phyloP scores from a whole-genome alignment of 2,329 filamentous ascomycete genomes.

The Ploettnerulaceae sp. region DNA sequence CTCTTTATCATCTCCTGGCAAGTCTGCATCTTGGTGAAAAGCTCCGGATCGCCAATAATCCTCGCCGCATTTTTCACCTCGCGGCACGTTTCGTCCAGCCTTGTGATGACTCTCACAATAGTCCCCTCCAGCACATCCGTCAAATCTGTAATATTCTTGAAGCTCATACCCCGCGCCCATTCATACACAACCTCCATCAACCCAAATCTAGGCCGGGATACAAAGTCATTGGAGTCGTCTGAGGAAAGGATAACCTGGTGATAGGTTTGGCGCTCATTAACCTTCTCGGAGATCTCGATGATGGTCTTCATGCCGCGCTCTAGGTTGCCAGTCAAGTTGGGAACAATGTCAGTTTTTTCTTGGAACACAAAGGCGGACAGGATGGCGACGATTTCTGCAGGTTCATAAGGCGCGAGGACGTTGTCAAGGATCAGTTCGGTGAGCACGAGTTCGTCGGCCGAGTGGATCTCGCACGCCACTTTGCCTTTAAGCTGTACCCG shows the following conservation, averaged over 20 bases:
- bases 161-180: constrained; percentile 96
- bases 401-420: constrained; percentile 89
- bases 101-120: constrained; percentile 90
- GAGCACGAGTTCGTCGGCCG: constrained; percentile 90
- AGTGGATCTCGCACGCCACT: constrained; percentile 97
- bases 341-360: constrained; percentile 82
- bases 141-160: constrained; percentile 93
- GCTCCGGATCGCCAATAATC: constrained; percentile 86
- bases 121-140: constrained; percentile 97
- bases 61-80: constrained; percentile 97
- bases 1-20: constrained; percentile 98
- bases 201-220: constrained; percentile 80
- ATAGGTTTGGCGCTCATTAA: constrained; percentile 82
- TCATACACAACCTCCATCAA: constrained; percentile 98
- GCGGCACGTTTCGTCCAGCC: constrained; percentile 90
- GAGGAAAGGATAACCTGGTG: constrained; percentile 88
- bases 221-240: constrained; percentile 91
- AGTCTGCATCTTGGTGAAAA: constrained; percentile 95
- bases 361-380: constrained; percentile 96
- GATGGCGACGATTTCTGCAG: constrained; percentile 91
- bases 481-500: constrained; percentile 96
- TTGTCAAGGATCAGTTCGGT: constrained; percentile 97
- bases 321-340: constrained; percentile 75
- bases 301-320: constrained; percentile 82
- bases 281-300: constrained; percentile 83